Evolutionary conservation across 441 rosid species (phyloP), one percentile per base, ranked within the genome.

Genomic region (Euphorbia corollata): DNA sequence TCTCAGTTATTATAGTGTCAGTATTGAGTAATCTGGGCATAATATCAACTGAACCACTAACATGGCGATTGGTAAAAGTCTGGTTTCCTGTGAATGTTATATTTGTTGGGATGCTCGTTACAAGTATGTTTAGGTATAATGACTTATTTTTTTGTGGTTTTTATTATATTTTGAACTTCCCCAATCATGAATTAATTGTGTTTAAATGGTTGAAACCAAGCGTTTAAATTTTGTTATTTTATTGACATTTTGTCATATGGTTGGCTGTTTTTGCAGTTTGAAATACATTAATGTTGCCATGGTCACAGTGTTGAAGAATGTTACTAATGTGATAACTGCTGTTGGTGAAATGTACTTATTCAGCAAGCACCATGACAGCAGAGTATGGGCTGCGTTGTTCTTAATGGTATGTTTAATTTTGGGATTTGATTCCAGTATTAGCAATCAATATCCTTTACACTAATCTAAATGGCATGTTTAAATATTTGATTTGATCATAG

Each of bases 241-340:
- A 1, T 27, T 27, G 4, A 4, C 32, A 27, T 27, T 27, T 27
- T 56, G 12, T 32, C 15, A 13, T 62, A 39, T 67, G 22, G 23
- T 64, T 23, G 48, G 30, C 73, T 47, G 24, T 59, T 60, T 74
- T 65, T 72, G 81, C 98, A 94, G 99, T 68, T 81, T 94, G 84
- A 94, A 82, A 79, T 90, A 91, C 78, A 94, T 94, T 65, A 94
- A 91, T 75, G 97, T 90, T 11, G 99, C 99, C 74, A 94, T 94
- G 99, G 99, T 94, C 73, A 91, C 99, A 2, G 94, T 91, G 68
- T 80, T 94, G 82, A 94, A 94, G 91, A 94, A 94, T 81, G 96
- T 94, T 59, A 91, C 99, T 61, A 94, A 91, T 71, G 98, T 94
- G 68, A 91, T 94, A 62, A 91, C 99, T 53, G 98, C 97, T 20